These are phyloP conservation scores for Circinella minor DNA, from an alignment of 371 early-diverging fungal species.

Conservation along the genomic window DNA sequence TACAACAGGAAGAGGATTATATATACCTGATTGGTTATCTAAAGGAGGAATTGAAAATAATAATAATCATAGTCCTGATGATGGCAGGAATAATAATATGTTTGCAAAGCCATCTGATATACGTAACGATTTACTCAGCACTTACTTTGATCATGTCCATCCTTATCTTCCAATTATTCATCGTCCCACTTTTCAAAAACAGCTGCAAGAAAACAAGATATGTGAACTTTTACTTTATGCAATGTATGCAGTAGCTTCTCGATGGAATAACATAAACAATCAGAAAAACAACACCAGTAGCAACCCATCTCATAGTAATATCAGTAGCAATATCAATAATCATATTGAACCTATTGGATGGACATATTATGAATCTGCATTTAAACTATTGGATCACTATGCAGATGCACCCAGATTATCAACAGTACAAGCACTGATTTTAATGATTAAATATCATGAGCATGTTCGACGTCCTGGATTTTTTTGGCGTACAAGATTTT, in stretches of 20 bases:
- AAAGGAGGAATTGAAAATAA: background rate
- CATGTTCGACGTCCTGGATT: slow-evolving; percentile 46
- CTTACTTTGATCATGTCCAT: slow-evolving; percentile 60
- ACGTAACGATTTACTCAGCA: slow-evolving; percentile 25
- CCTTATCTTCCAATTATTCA: slow-evolving; percentile 62
- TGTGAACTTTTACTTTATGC: slow-evolving; percentile 59
- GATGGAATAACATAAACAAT: slow-evolving; percentile 24
- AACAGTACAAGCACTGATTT: slow-evolving; percentile 49
- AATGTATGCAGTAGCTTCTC: slow-evolving; percentile 60
- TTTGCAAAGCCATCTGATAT: slow-evolving; percentile 16
- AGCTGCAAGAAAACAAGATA: slow-evolving; percentile 35
- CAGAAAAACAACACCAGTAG: background rate
- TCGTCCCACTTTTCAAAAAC: slow-evolving; percentile 41
- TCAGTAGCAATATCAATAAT: no score
- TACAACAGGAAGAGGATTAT: slow-evolving; percentile 1
- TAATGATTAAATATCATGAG: slow-evolving; percentile 54
- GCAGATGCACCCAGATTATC: slow-evolving; percentile 48
- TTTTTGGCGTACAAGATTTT: slow-evolving; percentile 46
- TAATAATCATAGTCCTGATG: slow-evolving; percentile 3
- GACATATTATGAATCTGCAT: slow-evolving; percentile 41
- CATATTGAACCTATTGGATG: slow-evolving; percentile 38
- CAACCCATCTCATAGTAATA: background rate
- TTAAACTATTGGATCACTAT: slow-evolving; percentile 39
- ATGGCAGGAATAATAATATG: slow-evolving; percentile 16
- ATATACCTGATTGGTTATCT: slow-evolving; percentile 7